Base-by-base conservation (phyloP, 2,329 filamentous ascomycete genomes). In the Knoxdaviesia capensis region DNA sequence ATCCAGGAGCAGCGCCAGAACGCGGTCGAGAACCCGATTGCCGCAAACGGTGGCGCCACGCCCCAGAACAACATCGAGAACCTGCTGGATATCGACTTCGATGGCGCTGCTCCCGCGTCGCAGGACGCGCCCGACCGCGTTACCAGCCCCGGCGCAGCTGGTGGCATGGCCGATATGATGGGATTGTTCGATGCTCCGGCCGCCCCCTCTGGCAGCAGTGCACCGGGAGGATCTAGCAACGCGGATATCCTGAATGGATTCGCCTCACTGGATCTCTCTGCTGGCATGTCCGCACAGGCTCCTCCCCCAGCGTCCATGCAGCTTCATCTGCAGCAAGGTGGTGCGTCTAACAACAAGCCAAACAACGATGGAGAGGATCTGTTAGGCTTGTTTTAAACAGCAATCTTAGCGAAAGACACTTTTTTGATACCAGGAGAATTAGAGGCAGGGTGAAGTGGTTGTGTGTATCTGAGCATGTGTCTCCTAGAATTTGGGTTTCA, bases 1-100 rank as follows among this genome's bases (percentile, higher is more conserved):
- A 94, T 98, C 55, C 87, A 94, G 64, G 90, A 98, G 63, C 86
- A 94, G 65, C 74, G 82, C 48, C 77, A 96, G 60, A 85, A 94
- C 52, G 83, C 84, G 1, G 81, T 77, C 47, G 90, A 96, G 52
- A 94, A 96, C 57, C 88, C 90, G 1, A 84, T 96, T 50, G 76
- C 77, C 0, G 76, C 76, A 44, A 70, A 69, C 43, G 61, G 72
- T 31, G 59, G 54, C 6, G 49, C 66, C 1, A 54, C 64, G 30
- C 54, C 69, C 6, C 79, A 86, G 56, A 81, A 62, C 63, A 94
- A 94, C 52, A 71, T 88, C 48, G 90, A 98, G 60, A 98, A 96
- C 56, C 68, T 98, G 20, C 71, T 98, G 43, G 90, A 98, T 53
- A 93, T 94, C 52, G 86, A 94, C 59, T 94, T 94, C 55, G 90